Base-by-base conservation (phyloP, 1,139 yeast genomes). In the Sugiyamaella japonica region DNA sequence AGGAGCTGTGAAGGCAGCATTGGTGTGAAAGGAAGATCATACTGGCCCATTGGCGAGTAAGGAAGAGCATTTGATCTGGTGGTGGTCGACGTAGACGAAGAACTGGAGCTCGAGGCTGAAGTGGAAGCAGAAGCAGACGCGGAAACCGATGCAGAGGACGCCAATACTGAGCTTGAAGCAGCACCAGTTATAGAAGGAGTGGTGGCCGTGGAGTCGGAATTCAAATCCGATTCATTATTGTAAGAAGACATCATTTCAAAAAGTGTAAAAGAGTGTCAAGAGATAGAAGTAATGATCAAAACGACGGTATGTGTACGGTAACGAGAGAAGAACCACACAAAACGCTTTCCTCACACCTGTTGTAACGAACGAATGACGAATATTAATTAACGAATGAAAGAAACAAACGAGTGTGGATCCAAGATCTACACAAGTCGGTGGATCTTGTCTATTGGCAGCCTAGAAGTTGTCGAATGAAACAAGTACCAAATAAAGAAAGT, bases 1-100 rank as follows among this genome's bases (percentile, higher is more conserved):
- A 86, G 72, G 53, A 86, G 71, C 64, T 85, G 89, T 25, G 88
- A 78, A 1, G 93, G 93, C 39, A 86, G 72, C 76, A 86, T 76
- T 15, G 86, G 81, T n/a, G 85, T 66, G 59, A 63, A 70, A 48
- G 67, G 73, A 64, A 71, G 60, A 51, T 71, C 74, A 61, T 68
- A 69, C 50, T 66, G 70, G 29, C 68, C 61, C 67, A 68, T 66
- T 54, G 66, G 68, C 23, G 66, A 55, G 29, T 51, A 57, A 9
- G 61, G 53, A 5, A 15, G 10, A 17, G 48, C 16, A 32, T 7
- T 32, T 6, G 39, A 20, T 20, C 25, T 20, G 6, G 39, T 12
- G 10, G 40, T 15, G 10, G 13, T 17, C 31, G 39, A n/a, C 5
- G 40, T 23, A 28, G 49, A 23, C 13, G 41, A 9, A 17, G 48